Base-by-base conservation (phyloP, 257 asterid genomes). In the Fraxinus cuspidata region DNA sequence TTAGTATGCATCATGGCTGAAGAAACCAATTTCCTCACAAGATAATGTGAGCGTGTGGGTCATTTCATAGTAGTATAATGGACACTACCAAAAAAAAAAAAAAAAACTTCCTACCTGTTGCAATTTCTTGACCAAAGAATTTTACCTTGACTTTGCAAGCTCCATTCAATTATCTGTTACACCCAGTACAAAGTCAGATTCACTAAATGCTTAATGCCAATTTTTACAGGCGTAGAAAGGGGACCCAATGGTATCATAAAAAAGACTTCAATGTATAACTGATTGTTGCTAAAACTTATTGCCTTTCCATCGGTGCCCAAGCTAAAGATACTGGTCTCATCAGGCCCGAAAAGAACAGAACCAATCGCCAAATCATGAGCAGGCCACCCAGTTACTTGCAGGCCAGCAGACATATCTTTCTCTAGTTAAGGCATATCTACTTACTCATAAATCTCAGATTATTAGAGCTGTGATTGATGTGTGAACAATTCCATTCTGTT, bases 301-400 rank as follows among this genome's bases (percentile, higher is more conserved):
- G 86, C 98, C 93, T 91, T 95, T 88, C 98, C 98, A 81, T 95
- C 99, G 56, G 86, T 71, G 75, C 98, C 97, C 89, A 95, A 84
- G 89, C 96, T 88, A 83, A 93, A 95, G 65, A 93, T 95, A 89
- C 99, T 95, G 73, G 99, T 91, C 92, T 95, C 98, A 23, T 95
- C 98, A 7, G 90, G 92, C 74, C 98, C 98, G 81, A 95, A 95
- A 70, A 85, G 83, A 83, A 95, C 92, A 37, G 99, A 95, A 85
- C 94, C 88, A 78, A 95, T 93, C 32, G 96, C 94, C 83, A 88
- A 87, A 79, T 95, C 99, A 83, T 93, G 98, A 80, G 98, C 98
- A 31, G 99, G 99, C 99, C 98, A 95, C 78, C 98, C 99, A 60
- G 94, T 95, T 73, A 95, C 96, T 93, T 91, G 99, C 86, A 85